Conservation (phyloP, 768 basidiomycete genomes). For the Nidularia pulvinata region DNA sequence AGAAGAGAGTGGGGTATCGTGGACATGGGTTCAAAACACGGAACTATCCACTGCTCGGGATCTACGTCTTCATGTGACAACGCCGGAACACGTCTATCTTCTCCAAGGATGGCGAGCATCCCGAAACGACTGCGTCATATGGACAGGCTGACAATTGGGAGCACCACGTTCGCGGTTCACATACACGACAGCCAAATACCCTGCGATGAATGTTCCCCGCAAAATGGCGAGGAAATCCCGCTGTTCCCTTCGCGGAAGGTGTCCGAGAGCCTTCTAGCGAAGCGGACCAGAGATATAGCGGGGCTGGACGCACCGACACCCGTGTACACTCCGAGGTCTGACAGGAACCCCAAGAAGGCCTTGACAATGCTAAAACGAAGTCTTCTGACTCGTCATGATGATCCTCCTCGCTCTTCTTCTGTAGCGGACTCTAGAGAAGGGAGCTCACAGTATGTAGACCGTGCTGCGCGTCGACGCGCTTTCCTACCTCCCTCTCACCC, state of each 20-base stretch:
- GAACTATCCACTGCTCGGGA: constrained; percentile 60
- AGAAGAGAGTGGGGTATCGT: constrained; percentile 70
- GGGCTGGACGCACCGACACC: constrained; percentile 19
- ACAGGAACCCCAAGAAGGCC: constrained; percentile 61
- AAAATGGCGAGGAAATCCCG: constrained; percentile 55
- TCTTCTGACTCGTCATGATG: constrained; percentile 53
- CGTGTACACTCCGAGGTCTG: constrained; percentile 14
- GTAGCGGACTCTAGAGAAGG: constrained; percentile 4
- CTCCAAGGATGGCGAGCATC: constrained; percentile 64
- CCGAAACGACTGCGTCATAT: constrained; percentile 63
- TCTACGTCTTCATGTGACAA: constrained; percentile 18
- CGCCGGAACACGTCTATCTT: constrained; percentile 55
- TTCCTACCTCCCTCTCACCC: constrained; percentile 49
- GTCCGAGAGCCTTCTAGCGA: constrained; percentile 15
- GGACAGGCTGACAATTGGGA: constrained; percentile 67
- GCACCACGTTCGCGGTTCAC: constrained; percentile 70
- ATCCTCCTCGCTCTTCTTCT: constrained; percentile 11
- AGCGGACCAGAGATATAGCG: constrained; percentile 22
- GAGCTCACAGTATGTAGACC: constrained; percentile 50
- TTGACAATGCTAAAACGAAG: constrained; percentile 63
- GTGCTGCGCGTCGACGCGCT: constrained; percentile 70
- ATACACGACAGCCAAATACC: constrained; percentile 63
- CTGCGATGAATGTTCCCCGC: constrained; percentile 59
- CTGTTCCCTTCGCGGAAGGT: constrained; percentile 39
- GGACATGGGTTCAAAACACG: constrained; percentile 87